phyloP scores from a whole-genome alignment of 306 rosid species.

The Corylus avellana region DNA sequence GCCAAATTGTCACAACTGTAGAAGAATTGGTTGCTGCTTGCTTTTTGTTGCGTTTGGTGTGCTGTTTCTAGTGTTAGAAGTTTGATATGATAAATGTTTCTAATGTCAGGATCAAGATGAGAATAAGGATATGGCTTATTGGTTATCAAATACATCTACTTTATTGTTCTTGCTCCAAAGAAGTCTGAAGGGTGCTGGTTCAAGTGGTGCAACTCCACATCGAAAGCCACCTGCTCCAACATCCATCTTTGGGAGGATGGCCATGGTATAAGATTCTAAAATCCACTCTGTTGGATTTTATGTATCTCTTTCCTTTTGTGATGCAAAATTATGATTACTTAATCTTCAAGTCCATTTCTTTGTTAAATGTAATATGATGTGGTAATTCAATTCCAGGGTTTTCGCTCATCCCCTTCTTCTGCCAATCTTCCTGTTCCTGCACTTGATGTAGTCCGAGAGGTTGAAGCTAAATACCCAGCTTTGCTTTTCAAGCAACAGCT shows the following conservation, averaged over 20 bases:
- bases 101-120: conserved; percentile 86
- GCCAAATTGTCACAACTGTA: neutral
- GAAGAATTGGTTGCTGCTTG: neutral
- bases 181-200: conserved; percentile 74
- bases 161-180: conserved; percentile 85
- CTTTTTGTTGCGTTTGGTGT: neutral
- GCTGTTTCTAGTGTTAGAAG: conserved; percentile 12
- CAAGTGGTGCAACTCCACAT: conserved; percentile 59
- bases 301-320: conserved; percentile 1
- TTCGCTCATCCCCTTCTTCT: conserved; percentile 96
- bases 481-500: conserved; percentile 99
- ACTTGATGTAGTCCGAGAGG: conserved; percentile 74
- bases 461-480: conserved; percentile 98
- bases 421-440: conserved; percentile 63
- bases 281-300: neutral
- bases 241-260: conserved; percentile 96
- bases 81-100: conserved; percentile 2
- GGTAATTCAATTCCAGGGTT: conserved; percentile 64
- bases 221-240: conserved; percentile 82
- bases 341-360: neutral
- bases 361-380: conserved; percentile 19
- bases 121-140: conserved; percentile 93
- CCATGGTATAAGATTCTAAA: conserved; percentile 62
- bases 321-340: neutral
- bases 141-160: conserved; percentile 93